Percentiles rank a stretch among this genome's conserved stretches.
These are phyloP conservation scores for Tylopilus sp. DNA, from an alignment of 768 basidiomycete species.

Conservation along the genomic window DNA sequence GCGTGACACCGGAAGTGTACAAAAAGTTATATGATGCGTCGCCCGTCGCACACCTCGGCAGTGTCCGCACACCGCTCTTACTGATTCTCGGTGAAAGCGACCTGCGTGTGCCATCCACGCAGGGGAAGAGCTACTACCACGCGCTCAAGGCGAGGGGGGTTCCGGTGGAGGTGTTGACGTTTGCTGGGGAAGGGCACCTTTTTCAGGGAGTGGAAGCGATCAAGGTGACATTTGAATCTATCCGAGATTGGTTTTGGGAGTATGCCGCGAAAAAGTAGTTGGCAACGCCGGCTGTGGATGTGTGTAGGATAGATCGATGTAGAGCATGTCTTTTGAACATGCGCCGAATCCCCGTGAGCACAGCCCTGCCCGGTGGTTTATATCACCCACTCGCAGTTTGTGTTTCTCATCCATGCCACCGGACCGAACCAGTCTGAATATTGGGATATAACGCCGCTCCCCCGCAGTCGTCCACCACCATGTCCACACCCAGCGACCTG, in stretches of 20 bases:
- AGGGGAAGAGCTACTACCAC: slow-evolving; percentile 59
- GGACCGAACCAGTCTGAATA: neutral
- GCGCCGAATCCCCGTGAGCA: no score
- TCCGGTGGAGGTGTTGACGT: neutral
- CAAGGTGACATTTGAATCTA: neutral
- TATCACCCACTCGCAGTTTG: neutral
- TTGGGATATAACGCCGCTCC: neutral
- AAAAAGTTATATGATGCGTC: slow-evolving; percentile 33
- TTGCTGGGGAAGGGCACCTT: neutral
- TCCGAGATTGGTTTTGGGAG: neutral
- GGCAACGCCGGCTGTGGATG: neutral
- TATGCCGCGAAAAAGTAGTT: neutral
- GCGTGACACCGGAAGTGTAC: slow-evolving; percentile 28
- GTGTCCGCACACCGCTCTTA: slow-evolving; percentile 48
- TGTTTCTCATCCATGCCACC: neutral
- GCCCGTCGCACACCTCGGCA: slow-evolving; percentile 49
- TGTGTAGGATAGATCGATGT: no score
- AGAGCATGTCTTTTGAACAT: no score
- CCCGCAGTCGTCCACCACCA: neutral
- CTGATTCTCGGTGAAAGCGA: slow-evolving; percentile 57
- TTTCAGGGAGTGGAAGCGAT: neutral
- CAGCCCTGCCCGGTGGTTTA: neutral
- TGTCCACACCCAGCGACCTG: slow-evolving; percentile 2
- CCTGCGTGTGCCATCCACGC: slow-evolving; percentile 52
- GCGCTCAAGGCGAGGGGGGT: slow-evolving; percentile 42